Conservation (phyloP, 768 basidiomycete genomes). For the Podaxis rugospora region DNA sequence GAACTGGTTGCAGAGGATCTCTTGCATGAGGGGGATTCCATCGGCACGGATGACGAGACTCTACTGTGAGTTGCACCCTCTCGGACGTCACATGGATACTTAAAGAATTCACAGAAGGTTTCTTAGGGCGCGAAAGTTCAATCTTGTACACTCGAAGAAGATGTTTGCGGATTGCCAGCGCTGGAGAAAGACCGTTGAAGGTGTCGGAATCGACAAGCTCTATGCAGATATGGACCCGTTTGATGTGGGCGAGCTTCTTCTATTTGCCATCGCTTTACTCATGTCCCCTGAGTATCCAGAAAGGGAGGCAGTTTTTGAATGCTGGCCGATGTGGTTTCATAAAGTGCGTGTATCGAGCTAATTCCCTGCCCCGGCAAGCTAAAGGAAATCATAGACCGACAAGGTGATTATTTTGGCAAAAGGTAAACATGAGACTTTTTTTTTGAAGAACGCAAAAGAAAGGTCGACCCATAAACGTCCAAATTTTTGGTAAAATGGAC, state of each 20-base stretch:
- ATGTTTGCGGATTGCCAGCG: conserved; percentile 67
- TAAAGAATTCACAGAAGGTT: conserved; percentile 49
- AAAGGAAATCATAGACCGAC: conserved; percentile 47
- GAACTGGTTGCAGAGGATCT: conserved; percentile 49
- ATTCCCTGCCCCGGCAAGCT: neutral
- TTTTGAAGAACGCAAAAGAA: conserved; percentile 32
- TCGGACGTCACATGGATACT: neutral
- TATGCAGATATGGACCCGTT: conserved; percentile 63
- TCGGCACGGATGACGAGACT: conserved; percentile 57
- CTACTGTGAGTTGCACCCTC: conserved; percentile 43
- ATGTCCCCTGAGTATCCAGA: conserved; percentile 53
- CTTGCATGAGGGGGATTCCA: conserved; percentile 53
- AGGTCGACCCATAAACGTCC: conserved; percentile 70
- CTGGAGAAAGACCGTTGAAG: conserved; percentile 64
- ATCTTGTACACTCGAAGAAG: conserved; percentile 50
- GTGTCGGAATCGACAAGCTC: conserved; percentile 61
- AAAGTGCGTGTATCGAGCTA: conserved; percentile 39
- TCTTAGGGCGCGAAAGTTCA: conserved; percentile 66
- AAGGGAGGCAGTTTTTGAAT: conserved; percentile 63
- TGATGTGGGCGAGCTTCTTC: conserved; percentile 43
- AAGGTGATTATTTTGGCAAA: conserved; percentile 38
- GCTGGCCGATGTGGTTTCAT: conserved; percentile 80
- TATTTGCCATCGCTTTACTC: neutral
- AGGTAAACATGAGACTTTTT: neutral
- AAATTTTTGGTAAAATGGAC: conserved; percentile 58